A percentile compares a stretch with the other conserved stretches of the same genome.
Evolutionary conservation across 2,329 filamentous ascomycete genomes (phyloP).

Genomic region (Colletotrichum camelliae): DNA sequence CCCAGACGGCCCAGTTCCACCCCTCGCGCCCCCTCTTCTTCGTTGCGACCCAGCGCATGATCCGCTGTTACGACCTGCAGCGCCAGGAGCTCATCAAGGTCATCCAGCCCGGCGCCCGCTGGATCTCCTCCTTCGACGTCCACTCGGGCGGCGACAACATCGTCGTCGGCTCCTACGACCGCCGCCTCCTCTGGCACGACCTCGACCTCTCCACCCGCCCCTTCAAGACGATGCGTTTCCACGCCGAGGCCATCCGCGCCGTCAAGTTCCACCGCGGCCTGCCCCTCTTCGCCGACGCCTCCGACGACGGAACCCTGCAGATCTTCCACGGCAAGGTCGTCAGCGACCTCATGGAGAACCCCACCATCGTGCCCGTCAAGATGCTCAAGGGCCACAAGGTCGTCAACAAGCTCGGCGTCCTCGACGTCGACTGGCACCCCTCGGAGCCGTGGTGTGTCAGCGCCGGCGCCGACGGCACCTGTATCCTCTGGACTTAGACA

Average conservation of each 20-base stretch:
- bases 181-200: conserved; percentile 94
- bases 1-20: conserved; percentile 93
- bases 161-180: conserved; percentile 93
- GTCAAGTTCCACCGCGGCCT: conserved; percentile 85
- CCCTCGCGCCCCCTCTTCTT: conserved; percentile 93
- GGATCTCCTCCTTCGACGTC: conserved; percentile 94
- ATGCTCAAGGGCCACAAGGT: conserved; percentile 90
- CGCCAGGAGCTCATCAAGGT: conserved; percentile 92
- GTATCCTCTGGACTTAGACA: conserved; percentile 80
- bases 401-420: conserved; percentile 82
- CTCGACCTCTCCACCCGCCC: conserved; percentile 88
- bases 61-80: conserved; percentile 92
- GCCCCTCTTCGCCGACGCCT: conserved; percentile 92
- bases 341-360: conserved; percentile 93
- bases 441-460: conserved; percentile 92
- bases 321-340: conserved; percentile 98
- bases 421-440: conserved; percentile 97
- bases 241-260: conserved; percentile 86
- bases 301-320: conserved; percentile 92
- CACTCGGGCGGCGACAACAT: conserved; percentile 94
- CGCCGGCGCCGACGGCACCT: conserved; percentile 92
- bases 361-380: conserved; percentile 95
- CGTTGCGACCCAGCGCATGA: conserved; percentile 91
- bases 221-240: conserved; percentile 97
- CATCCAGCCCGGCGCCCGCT: conserved; percentile 86